Percentiles rank a stretch among this genome's conserved stretches.
Evolutionary conservation across 192 early-diverging fungal genomes (phyloP).

Genomic region (Piromyces finnis): DNA sequence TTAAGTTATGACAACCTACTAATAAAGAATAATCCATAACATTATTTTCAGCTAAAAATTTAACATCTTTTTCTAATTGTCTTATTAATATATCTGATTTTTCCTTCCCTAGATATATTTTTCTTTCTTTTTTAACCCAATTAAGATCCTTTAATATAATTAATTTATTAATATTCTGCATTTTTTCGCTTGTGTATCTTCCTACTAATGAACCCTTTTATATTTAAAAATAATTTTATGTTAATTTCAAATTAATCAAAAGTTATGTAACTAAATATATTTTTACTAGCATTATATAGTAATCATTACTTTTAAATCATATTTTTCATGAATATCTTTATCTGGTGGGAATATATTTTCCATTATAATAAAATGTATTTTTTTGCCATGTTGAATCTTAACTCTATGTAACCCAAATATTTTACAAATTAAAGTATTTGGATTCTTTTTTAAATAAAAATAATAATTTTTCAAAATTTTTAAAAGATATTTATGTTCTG

Average conservation of each 20-base stretch:
- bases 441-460: slow-evolving; percentile 70
- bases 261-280: no score
- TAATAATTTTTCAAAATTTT: slow-evolving; percentile 75
- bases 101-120: slow-evolving; percentile 62
- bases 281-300: no score
- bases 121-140: slow-evolving; percentile 56
- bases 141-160: slow-evolving; percentile 93
- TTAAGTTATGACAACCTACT: slow-evolving; percentile 76
- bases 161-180: slow-evolving; percentile 55
- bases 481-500: slow-evolving; percentile 87
- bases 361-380: slow-evolving; percentile 99
- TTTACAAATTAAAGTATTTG: slow-evolving; percentile 80
- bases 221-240: no score
- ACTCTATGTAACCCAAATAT: slow-evolving; percentile 93
- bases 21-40: slow-evolving; percentile 99
- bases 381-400: slow-evolving; percentile 76
- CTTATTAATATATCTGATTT: slow-evolving; percentile 60
- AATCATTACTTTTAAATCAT: slow-evolving; percentile 59
- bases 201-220: slow-evolving; percentile 67
- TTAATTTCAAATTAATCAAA: no score
- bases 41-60: slow-evolving; percentile 3
- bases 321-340: slow-evolving; percentile 90
- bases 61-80: slow-evolving; percentile 76
- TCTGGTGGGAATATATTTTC: slow-evolving; percentile 94
- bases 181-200: slow-evolving; percentile 57